A percentile compares a stretch with the other conserved stretches of the same genome.
Evolutionary conservation across 1,284 basidiomycete genomes (phyloP).

Genomic region (Afroboletus lepidellus): DNA sequence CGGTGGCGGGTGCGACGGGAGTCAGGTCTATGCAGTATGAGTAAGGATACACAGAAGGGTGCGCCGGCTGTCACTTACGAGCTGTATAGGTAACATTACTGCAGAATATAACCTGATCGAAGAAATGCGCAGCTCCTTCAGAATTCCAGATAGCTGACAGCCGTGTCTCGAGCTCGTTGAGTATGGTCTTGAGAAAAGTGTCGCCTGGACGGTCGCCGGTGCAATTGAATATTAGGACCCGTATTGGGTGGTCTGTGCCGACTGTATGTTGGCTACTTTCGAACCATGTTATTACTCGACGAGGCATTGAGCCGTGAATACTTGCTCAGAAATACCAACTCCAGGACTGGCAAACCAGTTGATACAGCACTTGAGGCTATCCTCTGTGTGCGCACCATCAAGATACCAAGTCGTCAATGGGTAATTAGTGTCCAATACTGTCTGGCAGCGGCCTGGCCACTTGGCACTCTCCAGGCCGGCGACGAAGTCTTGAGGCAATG

Average conservation of each 20-base stretch:
- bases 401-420: no score
- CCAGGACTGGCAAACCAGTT: slow-evolving; percentile 77
- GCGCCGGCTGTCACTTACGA: slow-evolving; percentile 50
- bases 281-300: slow-evolving; percentile 6
- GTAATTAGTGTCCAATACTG: no score
- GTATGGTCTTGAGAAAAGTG: slow-evolving; percentile 66
- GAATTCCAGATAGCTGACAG: slow-evolving; percentile 41
- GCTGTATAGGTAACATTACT: slow-evolving; percentile 95
- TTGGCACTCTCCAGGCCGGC: slow-evolving; percentile 69
- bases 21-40: slow-evolving; percentile 60
- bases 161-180: slow-evolving; percentile 45
- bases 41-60: not conserved
- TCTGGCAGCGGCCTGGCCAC: no score
- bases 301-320: slow-evolving; percentile 4
- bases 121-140: slow-evolving; percentile 51
- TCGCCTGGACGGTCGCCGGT: slow-evolving; percentile 85
- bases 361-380: slow-evolving; percentile 85
- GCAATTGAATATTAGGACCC: slow-evolving; percentile 93
- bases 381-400: no score
- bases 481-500: slow-evolving; percentile 55
- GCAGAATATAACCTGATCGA: slow-evolving; percentile 90
- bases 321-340: slow-evolving; percentile 42
- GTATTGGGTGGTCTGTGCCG: slow-evolving; percentile 31
- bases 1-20: slow-evolving; percentile 60
- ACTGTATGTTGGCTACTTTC: slow-evolving; percentile 1